These are phyloP conservation scores for Hypocrella siamensis DNA, from an alignment of 2,329 filamentous ascomycete genomes.

Conservation along the genomic window DNA sequence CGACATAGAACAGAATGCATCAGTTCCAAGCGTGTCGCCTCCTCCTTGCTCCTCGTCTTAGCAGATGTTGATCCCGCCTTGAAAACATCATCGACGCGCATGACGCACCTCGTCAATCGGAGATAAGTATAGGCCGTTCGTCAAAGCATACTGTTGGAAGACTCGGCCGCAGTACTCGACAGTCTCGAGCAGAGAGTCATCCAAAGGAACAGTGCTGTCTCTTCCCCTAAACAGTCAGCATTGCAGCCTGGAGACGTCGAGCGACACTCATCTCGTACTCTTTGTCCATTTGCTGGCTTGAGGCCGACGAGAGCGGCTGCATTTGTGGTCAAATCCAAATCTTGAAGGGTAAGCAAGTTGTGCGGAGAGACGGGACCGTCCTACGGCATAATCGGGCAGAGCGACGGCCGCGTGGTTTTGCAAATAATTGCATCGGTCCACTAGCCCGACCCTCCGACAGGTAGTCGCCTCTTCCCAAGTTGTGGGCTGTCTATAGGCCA, in stretches of 20 bases:
- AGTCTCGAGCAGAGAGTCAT: slow-evolving; percentile 42
- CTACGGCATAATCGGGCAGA: not conserved
- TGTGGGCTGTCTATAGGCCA: not conserved
- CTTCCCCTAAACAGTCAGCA: slow-evolving; percentile 14
- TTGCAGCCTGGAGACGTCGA: not conserved
- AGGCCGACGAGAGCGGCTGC: too few species aligned
- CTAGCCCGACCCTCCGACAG: slow-evolving; percentile 1
- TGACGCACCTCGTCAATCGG: slow-evolving; percentile 54
- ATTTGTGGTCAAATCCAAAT: too few species aligned
- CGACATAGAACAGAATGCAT: slow-evolving; percentile 46
- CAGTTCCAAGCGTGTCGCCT: slow-evolving; percentile 47
- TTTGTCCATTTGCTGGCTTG: slow-evolving; percentile 11
- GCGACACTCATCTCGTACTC: slow-evolving; percentile 13
- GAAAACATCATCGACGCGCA: not conserved
- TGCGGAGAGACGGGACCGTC: not conserved
- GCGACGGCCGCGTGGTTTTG: slow-evolving; percentile 1
- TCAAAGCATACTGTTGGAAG: slow-evolving; percentile 52
- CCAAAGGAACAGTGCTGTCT: slow-evolving; percentile 35
- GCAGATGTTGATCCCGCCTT: not conserved
- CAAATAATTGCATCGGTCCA: slow-evolving; percentile 1
- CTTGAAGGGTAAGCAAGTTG: not conserved
- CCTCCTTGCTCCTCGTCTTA: slow-evolving; percentile 32
- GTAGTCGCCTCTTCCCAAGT: not conserved
- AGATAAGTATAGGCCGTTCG: slow-evolving; percentile 48
- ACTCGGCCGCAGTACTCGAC: slow-evolving; percentile 44